phyloP scores from a whole-genome alignment of 257 asterid genomes.

The Scutellaria galericulata region DNA sequence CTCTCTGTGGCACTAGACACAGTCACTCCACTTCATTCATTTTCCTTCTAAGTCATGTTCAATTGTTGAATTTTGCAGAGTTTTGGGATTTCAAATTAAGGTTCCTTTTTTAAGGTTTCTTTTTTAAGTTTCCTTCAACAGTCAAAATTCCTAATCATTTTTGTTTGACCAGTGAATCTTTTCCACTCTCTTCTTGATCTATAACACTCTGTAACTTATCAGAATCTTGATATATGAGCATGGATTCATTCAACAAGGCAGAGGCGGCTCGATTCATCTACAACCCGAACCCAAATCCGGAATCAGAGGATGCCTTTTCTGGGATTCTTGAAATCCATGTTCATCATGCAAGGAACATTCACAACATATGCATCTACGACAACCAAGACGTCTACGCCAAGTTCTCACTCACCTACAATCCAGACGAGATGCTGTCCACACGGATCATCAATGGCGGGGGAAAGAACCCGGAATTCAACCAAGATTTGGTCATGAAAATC shows the following conservation, averaged over 20 bases:
- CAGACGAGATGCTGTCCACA: conserved; percentile 59
- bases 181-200: conserved; percentile 15
- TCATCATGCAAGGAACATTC: conserved; percentile 72
- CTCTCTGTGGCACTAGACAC: not conserved
- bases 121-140: not conserved
- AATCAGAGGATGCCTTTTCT: conserved; percentile 39
- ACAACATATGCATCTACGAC: conserved; percentile 76
- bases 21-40: conserved; percentile 14
- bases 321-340: conserved; percentile 61
- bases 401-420: conserved; percentile 70
- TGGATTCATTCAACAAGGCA: conserved; percentile 44
- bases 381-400: conserved; percentile 75
- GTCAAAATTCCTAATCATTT: not conserved
- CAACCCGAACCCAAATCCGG: conserved; percentile 40
- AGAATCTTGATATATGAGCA: conserved; percentile 30
- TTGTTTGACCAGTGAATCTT: conserved; percentile 8
- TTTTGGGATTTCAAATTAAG: conserved; percentile 9
- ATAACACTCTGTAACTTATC: not conserved
- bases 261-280: conserved; percentile 44
- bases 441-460: conserved; percentile 56
- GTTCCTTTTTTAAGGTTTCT: not conserved
- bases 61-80: conserved; percentile 18
- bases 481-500: conserved; percentile 51
- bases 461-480: conserved; percentile 59
- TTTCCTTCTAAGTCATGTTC: conserved; percentile 44